Evolutionary conservation across 257 asterid species (phyloP).

Genomic region (Nicotiana noctiflora): DNA sequence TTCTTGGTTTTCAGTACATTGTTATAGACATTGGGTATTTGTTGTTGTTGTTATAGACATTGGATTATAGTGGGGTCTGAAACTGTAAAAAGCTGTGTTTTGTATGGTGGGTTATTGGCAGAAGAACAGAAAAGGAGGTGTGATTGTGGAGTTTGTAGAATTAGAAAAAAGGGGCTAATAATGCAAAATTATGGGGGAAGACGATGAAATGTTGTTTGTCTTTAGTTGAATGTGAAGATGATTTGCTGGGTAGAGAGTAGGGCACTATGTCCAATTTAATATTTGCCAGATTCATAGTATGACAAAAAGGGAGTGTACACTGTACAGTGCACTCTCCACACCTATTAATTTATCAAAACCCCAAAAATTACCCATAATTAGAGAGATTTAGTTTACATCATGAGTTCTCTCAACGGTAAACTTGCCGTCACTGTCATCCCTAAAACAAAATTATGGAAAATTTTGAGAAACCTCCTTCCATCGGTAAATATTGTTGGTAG

Average conservation of each 20-base stretch:
- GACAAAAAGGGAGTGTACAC: not conserved
- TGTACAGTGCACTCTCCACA: not conserved
- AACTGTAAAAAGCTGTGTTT: conserved; percentile 6
- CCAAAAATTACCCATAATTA: not conserved
- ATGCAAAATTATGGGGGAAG: conserved; percentile 12
- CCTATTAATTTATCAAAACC: not conserved
- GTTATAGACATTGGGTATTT: not conserved
- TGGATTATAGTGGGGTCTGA: not conserved
- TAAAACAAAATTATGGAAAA: too few species aligned
- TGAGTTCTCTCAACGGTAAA: not conserved
- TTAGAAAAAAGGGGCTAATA: not conserved
- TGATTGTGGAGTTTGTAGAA: conserved; percentile 13
- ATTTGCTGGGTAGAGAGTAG: not conserved
- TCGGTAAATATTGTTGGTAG: too few species aligned
- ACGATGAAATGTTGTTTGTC: conserved; percentile 26
- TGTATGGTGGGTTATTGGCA: conserved; percentile 11
- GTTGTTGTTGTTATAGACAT: not conserved
- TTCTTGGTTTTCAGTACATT: not conserved
- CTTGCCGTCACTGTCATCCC: not conserved
- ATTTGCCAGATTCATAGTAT: not conserved
- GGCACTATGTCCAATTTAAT: not conserved
- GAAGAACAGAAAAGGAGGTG: conserved; percentile 8
- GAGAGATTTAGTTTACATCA: not conserved
- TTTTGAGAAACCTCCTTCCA: too few species aligned
- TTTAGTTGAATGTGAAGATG: not conserved